Conservation (phyloP, 2,329 filamentous ascomycete species). For the Mariannaea elegans region DNA sequence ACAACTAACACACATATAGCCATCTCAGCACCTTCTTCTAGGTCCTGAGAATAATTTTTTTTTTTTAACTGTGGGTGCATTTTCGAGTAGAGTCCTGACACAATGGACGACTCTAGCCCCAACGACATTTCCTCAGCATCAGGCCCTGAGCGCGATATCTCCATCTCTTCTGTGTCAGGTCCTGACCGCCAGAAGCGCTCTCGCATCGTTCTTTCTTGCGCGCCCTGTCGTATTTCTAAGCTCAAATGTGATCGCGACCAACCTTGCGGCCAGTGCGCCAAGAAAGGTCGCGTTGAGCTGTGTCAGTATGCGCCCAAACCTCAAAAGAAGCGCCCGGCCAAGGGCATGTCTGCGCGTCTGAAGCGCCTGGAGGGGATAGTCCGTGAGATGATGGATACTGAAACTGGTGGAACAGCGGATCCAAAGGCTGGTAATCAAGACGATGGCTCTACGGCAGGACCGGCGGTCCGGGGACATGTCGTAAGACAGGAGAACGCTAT, state of each 20-base stretch:
- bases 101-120: slow-evolving; percentile 34
- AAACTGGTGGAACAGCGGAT: slow-evolving; percentile 29
- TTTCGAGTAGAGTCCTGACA: not conserved
- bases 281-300: slow-evolving; percentile 55
- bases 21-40: no score
- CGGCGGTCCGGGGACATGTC: slow-evolving; percentile 50
- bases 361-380: slow-evolving; percentile 66
- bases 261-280: slow-evolving; percentile 63
- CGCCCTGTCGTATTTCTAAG: slow-evolving; percentile 62
- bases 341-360: slow-evolving; percentile 63
- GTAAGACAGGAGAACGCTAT: slow-evolving; percentile 53
- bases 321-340: slow-evolving; percentile 50
- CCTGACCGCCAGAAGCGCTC: slow-evolving; percentile 51
- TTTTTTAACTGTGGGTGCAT: no score
- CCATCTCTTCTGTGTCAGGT: slow-evolving; percentile 25
- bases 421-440: not conserved
- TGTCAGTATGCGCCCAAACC: slow-evolving; percentile 61
- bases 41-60: no score
- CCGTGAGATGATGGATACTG: slow-evolving; percentile 61
- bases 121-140: slow-evolving; percentile 33
- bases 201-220: slow-evolving; percentile 62
- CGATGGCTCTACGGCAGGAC: slow-evolving; percentile 27
- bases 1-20: no score
- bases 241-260: slow-evolving; percentile 64
- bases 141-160: slow-evolving; percentile 24